Evolutionary conservation across 106 monocot genomes (phyloP), one percentile per base, ranked within the genome.

Genomic region (Dendrobium huoshanense): DNA sequence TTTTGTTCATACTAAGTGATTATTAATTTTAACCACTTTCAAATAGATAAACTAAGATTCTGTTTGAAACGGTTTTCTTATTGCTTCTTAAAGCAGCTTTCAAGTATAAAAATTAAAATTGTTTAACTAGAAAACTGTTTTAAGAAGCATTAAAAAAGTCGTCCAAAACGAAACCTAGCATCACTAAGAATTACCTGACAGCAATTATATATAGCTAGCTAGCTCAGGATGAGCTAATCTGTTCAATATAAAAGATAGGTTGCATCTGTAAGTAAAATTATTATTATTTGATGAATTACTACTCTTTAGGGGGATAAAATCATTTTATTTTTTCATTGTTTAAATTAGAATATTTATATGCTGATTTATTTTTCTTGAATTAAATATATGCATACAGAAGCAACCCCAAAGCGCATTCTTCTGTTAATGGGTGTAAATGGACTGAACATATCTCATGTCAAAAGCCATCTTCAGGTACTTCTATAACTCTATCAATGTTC

Each of bases 401-500:
- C 94, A 78, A 94, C 94, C 22, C 94, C 94, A 40, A 94, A 91
- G 83, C 79, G 85, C 58, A 94, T 94, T 78, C 78, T 91, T 19
- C 88, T 83, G 44, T 47, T 86, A 61, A 91, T 94, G 94, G 83
- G 83, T 41, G 88, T 81, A 79, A 88, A 86, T 55, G 94, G 82
- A 81, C 55, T 94, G 49, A 89, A 68, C 43, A 84, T 91, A 82
- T 87, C 89, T 82, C 94, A 94, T 87, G 85, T 94, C 72, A 94
- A 94, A 84, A 94, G 94, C 85, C 94, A 94, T 86, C 89, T 94
- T 18, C 94, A 94, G 94, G 94, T 94, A 91, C 20, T 13, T 43
- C 11, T 42, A 10, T 40, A 18, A 77, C 18, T 8, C 43, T 20
- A 75, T 43, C 7, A 0, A 11, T 75, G 10, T 44, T 43, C 7